Base-by-base conservation (phyloP, 306 rosid species). In the Glycine tomentella region DNA sequence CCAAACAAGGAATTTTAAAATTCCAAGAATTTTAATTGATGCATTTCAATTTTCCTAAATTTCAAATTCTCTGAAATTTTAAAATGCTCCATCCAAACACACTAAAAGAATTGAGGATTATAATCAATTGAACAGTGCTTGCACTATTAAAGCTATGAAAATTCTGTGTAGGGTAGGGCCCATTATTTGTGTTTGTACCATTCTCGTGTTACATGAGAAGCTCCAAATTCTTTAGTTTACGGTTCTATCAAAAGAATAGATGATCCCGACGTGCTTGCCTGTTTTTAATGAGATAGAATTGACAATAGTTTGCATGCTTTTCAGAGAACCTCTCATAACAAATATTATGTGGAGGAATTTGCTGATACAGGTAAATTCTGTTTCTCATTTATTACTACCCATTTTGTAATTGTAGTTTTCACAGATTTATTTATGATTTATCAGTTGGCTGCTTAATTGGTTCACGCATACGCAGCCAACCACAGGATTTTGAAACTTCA, bases 331-430 rank as follows among this genome's bases (percentile, higher is more conserved):
- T 58, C 99, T 96, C 13, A 92, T 96, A 72, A 96, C 99, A 74
- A 88, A 92, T 81, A 84, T 90, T 53, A 96, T 96, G 99, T 96
- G 99, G 99, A 90, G 99, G 85, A 96, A 96, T 83, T 86, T 96
- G 86, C 84, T 93, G 86, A 72, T 96, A 76, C 99, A 96, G 97
- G 99, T 93, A 79, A 68, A 11, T 66, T 10, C n/a, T 31, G 40
- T 25, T 80, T 65, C 66, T 81, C 57, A 78, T 63, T 80, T 58
- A 46, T 66, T 53, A 4, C 80, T 66, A 13, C 49, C 5, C 4
- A 16, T 36, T 4, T 80, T 61, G 34, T 51, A 16, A 25, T 76
- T 52, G 33, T 81, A 69, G 36, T 80, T 62, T 20, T 38, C 44
- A 13, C 55, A 7, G 69, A 69, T 69, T 72, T 86, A 42, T 77